Conservation (phyloP, 1,284 basidiomycete genomes). For the Cutaneotrichosporon arboriforme region DNA sequence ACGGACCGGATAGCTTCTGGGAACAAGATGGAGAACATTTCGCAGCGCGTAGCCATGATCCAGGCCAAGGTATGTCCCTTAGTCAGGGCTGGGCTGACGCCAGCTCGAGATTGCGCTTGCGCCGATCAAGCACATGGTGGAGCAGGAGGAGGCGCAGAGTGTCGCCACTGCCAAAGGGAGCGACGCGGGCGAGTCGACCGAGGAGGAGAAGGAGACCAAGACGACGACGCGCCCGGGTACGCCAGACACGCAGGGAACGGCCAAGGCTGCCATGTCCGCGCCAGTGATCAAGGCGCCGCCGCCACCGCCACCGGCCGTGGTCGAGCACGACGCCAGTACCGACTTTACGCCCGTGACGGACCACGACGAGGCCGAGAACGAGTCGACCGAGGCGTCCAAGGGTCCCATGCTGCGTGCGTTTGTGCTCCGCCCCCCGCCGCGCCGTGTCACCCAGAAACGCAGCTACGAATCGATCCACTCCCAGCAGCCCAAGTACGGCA, state of each 20-base stretch:
- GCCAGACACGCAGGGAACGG: neutral
- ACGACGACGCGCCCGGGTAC: neutral
- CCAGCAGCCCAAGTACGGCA: neutral
- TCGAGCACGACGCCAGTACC: neutral
- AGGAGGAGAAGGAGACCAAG: constrained; percentile 1
- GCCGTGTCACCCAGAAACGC: constrained; percentile 20
- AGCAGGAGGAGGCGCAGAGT: neutral
- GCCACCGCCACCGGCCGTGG: too few species aligned
- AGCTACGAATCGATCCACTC: constrained; percentile 17
- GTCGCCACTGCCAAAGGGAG: neutral
- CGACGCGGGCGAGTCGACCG: neutral
- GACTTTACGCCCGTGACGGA: neutral
- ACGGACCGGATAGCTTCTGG: constrained; percentile 12
- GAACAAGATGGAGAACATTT: constrained; percentile 24
- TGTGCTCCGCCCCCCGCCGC: constrained; percentile 19
- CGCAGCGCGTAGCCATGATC: constrained; percentile 26
- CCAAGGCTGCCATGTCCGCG: neutral
- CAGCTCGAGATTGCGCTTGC: constrained; percentile 26
- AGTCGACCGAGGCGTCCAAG: neutral
- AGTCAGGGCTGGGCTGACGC: neutral
- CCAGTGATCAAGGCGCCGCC: constrained; percentile 4
- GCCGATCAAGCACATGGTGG: constrained; percentile 8
- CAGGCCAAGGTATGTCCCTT: constrained; percentile 26
- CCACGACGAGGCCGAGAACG: neutral
- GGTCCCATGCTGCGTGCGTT: constrained; percentile 10